A percentile compares a stretch with the other conserved stretches of the same genome.
phyloP scores from a whole-genome alignment of 1,139 yeast species.

The Nakaseomyces nivariensis region DNA sequence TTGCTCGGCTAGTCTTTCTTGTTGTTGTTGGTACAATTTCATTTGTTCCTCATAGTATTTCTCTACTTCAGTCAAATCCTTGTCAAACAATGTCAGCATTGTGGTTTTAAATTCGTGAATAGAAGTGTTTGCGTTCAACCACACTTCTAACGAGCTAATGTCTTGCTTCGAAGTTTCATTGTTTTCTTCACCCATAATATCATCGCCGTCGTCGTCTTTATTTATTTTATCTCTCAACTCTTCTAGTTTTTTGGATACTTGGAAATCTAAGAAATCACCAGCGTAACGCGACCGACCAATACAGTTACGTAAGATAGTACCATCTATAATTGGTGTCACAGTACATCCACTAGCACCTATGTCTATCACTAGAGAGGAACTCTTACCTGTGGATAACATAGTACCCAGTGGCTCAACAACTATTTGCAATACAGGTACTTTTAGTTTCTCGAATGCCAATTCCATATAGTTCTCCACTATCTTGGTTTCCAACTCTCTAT shows the following conservation, averaged over 20 bases:
- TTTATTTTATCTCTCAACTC: constrained; percentile 6
- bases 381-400: constrained; percentile 57
- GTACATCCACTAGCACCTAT: constrained; percentile 52
- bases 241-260: constrained; percentile 32
- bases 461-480: constrained; percentile 38
- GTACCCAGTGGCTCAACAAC: constrained; percentile 64
- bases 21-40: constrained; percentile 16
- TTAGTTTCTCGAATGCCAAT: constrained; percentile 52
- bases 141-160: constrained; percentile 12
- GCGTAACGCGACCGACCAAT: constrained; percentile 53
- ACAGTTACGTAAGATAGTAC: constrained; percentile 53
- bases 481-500: constrained; percentile 34
- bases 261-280: constrained; percentile 59
- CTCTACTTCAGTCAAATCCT: constrained; percentile 21
- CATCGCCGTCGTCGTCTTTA: constrained; percentile 2
- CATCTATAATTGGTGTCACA: constrained; percentile 65
- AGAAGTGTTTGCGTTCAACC: constrained; percentile 26
- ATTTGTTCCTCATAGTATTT: constrained; percentile 19
- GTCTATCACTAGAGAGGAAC: constrained; percentile 60
- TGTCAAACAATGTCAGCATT: constrained; percentile 25
- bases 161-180: background rate
- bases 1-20: constrained; percentile 11
- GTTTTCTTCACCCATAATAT: background rate
- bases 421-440: constrained; percentile 58
- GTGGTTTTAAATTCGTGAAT: constrained; percentile 24